Percentiles rank a stretch among this genome's conserved stretches.
phyloP scores from a whole-genome alignment of 2,329 filamentous ascomycete species.

The Fonsecaea erecta region DNA sequence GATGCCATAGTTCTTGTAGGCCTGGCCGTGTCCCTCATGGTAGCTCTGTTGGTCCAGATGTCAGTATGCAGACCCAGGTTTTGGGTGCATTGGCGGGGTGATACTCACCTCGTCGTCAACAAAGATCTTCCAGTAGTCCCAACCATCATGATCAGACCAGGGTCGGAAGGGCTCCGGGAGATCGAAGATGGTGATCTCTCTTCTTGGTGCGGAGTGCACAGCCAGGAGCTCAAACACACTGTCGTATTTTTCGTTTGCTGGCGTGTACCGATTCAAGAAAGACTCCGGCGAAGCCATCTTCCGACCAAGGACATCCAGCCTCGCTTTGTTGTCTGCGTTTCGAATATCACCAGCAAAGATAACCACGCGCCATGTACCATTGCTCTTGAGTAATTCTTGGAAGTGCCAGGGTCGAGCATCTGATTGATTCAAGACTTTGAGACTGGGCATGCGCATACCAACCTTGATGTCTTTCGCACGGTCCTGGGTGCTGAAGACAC shows the following conservation, averaged over 20 bases:
- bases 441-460: slow-evolving; percentile 43
- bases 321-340: slow-evolving; percentile 34
- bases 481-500: too few species aligned
- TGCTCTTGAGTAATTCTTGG: slow-evolving; percentile 43
- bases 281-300: slow-evolving; percentile 44
- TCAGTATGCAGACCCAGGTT: slow-evolving; percentile 28
- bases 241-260: slow-evolving; percentile 47
- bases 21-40: slow-evolving; percentile 57
- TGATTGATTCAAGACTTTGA: slow-evolving; percentile 44
- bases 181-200: slow-evolving; percentile 56
- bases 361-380: slow-evolving; percentile 46
- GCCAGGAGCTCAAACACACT: slow-evolving; percentile 65
- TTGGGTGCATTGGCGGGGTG: too few species aligned
- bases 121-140: slow-evolving; percentile 63
- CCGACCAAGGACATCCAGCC: slow-evolving; percentile 55
- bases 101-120: slow-evolving; percentile 51
- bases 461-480: slow-evolving; percentile 19
- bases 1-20: slow-evolving; percentile 62
- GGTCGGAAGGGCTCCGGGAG: slow-evolving; percentile 58
- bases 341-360: slow-evolving; percentile 66
- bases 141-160: slow-evolving; percentile 54
- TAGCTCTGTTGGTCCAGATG: slow-evolving; percentile 60
- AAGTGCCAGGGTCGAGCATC: slow-evolving; percentile 47
- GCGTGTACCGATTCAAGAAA: slow-evolving; percentile 54
- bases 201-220: slow-evolving; percentile 61